Conservation (phyloP, 768 basidiomycete species). For the Suillus occidentalis region DNA sequence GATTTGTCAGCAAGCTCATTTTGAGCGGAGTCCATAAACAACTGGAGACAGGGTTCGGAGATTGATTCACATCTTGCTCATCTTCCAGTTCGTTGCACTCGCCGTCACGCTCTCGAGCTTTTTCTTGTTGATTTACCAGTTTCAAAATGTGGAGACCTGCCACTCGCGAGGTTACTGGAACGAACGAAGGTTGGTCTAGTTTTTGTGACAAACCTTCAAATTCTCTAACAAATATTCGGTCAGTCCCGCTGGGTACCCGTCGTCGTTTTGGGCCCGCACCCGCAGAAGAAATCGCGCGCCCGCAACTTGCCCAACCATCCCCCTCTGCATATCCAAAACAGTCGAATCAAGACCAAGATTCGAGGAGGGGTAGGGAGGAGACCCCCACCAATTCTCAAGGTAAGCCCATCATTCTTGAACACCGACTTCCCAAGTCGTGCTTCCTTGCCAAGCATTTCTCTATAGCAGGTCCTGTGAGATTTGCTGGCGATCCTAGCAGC, state of each 20-base stretch:
- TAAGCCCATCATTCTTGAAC: slow-evolving; percentile 53
- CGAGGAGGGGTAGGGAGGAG: slow-evolving; percentile 68
- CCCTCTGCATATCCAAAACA: slow-evolving; percentile 82
- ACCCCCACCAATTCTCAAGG: slow-evolving; percentile 70
- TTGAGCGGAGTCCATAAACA: slow-evolving; percentile 35
- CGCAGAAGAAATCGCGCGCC: slow-evolving; percentile 76
- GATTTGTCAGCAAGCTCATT: slow-evolving; percentile 31
- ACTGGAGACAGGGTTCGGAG: slow-evolving; percentile 28
- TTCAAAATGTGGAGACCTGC: slow-evolving; percentile 83
- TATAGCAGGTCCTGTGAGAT: slow-evolving; percentile 7
- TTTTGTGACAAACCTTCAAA: slow-evolving; percentile 6
- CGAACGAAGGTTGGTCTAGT: slow-evolving; percentile 79
- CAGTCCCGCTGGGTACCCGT: slow-evolving; percentile 81
- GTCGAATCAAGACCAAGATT: slow-evolving; percentile 53
- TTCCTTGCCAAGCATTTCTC: slow-evolving; percentile 28
- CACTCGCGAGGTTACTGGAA: slow-evolving; percentile 87
- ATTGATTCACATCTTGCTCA: slow-evolving; percentile 30
- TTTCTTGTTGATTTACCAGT: slow-evolving; percentile 10
- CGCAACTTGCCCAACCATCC: slow-evolving; percentile 84
- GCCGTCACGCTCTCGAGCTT: slow-evolving; percentile 32
- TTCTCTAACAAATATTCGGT: slow-evolving; percentile 18
- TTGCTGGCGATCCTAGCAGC: slow-evolving; percentile 4
- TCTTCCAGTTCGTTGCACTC: slow-evolving; percentile 15
- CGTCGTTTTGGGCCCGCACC: slow-evolving; percentile 91
- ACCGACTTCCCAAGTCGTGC: slow-evolving; percentile 37